phyloP scores from a whole-genome alignment of 2,329 filamentous ascomycete genomes.

The Pleomassaria siparia region DNA sequence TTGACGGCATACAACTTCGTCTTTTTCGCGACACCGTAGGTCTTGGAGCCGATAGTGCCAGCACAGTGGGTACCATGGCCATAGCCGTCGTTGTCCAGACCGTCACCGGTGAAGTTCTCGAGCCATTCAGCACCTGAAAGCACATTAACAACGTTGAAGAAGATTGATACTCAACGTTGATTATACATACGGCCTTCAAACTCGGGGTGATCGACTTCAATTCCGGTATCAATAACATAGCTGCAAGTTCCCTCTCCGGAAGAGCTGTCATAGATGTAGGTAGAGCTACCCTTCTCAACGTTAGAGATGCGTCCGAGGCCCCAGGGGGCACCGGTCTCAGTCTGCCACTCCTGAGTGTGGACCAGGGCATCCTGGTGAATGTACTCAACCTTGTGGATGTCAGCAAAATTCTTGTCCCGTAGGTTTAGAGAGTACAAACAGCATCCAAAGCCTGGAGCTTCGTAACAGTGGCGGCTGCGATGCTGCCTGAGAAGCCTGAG shows the following conservation, averaged over 20 bases:
- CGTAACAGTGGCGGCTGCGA: conserved; percentile 27
- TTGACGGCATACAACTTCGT: conserved; percentile 40
- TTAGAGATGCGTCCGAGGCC: conserved; percentile 45
- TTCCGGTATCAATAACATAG: conserved; percentile 67
- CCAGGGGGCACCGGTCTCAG: conserved; percentile 42
- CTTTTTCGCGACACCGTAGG: conserved; percentile 39
- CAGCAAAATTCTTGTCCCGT: background rate
- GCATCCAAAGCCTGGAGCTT: conserved; percentile 26
- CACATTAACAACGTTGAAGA: background rate
- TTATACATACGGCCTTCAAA: conserved; percentile 37
- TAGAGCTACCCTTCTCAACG: conserved; percentile 25
- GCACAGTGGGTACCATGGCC: conserved; percentile 43
- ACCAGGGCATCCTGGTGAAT: conserved; percentile 39
- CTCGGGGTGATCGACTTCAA: conserved; percentile 54
- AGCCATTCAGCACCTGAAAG: conserved; percentile 26
- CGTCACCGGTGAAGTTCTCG: conserved; percentile 28
- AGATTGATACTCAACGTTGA: background rate
- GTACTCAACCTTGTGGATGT: conserved; percentile 31
- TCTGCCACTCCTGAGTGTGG: conserved; percentile 28
- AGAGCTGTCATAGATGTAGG: conserved; percentile 41
- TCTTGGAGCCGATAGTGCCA: conserved; percentile 34
- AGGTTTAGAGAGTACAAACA: conserved; percentile 15
- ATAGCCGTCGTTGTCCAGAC: conserved; percentile 22
- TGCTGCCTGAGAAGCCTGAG: conserved; percentile 39
- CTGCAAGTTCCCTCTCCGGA: conserved; percentile 49